These are phyloP conservation scores for Fraxinus latifolia DNA, from an alignment of 305 asterid genomes.

Conservation along the genomic window DNA sequence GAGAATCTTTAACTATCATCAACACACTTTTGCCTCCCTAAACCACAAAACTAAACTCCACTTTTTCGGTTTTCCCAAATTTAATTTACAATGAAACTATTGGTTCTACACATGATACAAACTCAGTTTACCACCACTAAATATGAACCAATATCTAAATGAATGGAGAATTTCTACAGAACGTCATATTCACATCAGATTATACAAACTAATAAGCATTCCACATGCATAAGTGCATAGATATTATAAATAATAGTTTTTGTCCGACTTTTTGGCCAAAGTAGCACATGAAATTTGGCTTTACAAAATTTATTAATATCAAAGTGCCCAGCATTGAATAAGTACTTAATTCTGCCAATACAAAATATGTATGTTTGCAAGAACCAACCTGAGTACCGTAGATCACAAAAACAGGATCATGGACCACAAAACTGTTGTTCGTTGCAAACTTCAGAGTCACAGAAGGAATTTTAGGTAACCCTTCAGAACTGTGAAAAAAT, in stretches of 20 bases:
- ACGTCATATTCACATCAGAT: background rate
- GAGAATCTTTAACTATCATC: background rate
- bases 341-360: background rate
- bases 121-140: background rate
- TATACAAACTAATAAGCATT: background rate
- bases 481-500: slow-evolving; percentile 49
- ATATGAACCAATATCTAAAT: background rate
- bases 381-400: slow-evolving; percentile 66
- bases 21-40: background rate
- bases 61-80: background rate
- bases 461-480: slow-evolving; percentile 58
- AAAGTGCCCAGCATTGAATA: slow-evolving; percentile 1
- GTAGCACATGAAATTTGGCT: background rate
- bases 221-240: background rate
- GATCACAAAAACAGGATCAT: slow-evolving; percentile 59
- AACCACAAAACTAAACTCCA: background rate
- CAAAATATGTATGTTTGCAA: slow-evolving; percentile 19
- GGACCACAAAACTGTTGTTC: slow-evolving; percentile 64
- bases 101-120: background rate
- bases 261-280: background rate
- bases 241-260: background rate
- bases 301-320: background rate
- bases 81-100: background rate
- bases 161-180: background rate
- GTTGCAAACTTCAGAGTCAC: slow-evolving; percentile 61